Evolutionary conservation across 768 basidiomycete species (phyloP).

Genomic region (Podaxis mareebaensis): DNA sequence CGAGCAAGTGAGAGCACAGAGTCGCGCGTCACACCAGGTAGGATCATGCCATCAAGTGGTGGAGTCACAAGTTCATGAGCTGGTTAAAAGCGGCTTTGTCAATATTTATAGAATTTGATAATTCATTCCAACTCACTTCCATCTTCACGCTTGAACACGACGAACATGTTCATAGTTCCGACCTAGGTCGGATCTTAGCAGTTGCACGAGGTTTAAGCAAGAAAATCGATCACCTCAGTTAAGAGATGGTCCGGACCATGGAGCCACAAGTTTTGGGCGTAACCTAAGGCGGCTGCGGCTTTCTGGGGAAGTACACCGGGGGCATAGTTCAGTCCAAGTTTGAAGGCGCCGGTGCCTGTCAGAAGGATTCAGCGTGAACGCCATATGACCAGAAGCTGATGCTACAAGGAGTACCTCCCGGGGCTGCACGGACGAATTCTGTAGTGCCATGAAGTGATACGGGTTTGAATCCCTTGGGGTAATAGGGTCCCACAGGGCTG

Average conservation of each 20-base stretch:
- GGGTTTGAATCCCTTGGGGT: constrained; percentile 86
- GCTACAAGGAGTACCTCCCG: constrained; percentile 59
- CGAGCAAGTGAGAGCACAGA: constrained; percentile 74
- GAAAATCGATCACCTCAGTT: constrained; percentile 37
- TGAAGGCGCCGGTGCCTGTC: constrained; percentile 75
- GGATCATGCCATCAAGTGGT: constrained; percentile 86
- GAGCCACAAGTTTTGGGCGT: constrained; percentile 89
- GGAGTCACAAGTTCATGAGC: constrained; percentile 86
- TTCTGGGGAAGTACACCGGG: constrained; percentile 86
- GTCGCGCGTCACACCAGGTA: constrained; percentile 90
- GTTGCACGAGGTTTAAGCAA: constrained; percentile 31
- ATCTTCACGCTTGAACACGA: constrained; percentile 70
- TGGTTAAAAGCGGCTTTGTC: constrained; percentile 25
- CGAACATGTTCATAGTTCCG: constrained; percentile 93
- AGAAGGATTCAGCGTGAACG: background rate
- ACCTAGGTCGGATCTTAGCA: constrained; percentile 38
- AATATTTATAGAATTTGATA: background rate
- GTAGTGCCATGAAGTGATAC: constrained; percentile 86
- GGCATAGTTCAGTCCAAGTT: constrained; percentile 88
- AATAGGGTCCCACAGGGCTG: constrained; percentile 85
- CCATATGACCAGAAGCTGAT: background rate
- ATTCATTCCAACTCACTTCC: constrained; percentile 43
- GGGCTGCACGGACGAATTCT: constrained; percentile 80
- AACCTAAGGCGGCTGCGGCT: constrained; percentile 71
- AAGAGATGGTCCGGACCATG: constrained; percentile 67